phyloP scores from a whole-genome alignment of 2,329 filamentous ascomycete species.

The Aspergillus cejpii region DNA sequence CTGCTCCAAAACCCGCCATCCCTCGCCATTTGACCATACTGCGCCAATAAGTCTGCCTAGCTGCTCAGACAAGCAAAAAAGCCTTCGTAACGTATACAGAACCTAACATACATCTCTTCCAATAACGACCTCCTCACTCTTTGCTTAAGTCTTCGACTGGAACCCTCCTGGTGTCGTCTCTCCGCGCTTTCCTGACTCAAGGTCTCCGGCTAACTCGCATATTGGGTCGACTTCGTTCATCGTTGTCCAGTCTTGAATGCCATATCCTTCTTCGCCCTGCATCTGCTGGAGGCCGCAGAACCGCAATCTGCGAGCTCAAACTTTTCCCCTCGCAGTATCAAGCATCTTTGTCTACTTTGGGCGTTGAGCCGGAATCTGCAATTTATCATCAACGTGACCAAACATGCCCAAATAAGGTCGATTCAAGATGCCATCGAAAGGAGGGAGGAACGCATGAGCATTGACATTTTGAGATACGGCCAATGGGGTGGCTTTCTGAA shows the following conservation, averaged over 20 bases:
- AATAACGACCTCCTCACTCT: no score
- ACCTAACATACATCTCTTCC: no score
- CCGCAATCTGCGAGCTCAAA: neutral
- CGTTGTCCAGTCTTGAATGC: no score
- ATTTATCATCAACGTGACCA: neutral
- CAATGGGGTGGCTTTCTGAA: constrained; percentile 24
- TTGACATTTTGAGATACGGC: constrained; percentile 27
- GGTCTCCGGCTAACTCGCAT: no score
- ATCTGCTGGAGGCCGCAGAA: neutral
- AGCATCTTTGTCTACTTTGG: neutral
- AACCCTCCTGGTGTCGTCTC: no score
- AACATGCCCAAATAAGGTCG: constrained; percentile 1
- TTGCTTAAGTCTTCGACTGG: no score
- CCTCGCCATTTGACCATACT: neutral
- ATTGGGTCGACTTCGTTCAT: no score
- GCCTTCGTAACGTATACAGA: no score
- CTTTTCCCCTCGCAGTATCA: constrained; percentile 5
- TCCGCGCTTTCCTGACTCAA: no score
- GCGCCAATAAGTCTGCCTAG: neutral
- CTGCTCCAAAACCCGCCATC: neutral
- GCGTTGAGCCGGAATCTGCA: neutral
- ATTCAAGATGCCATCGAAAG: constrained; percentile 27
- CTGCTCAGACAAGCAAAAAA: neutral
- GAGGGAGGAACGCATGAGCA: constrained; percentile 26
- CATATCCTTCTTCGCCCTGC: neutral